Conservation (phyloP, 2,329 filamentous ascomycete species). For the Pseudophaeomoniella oleicola region DNA sequence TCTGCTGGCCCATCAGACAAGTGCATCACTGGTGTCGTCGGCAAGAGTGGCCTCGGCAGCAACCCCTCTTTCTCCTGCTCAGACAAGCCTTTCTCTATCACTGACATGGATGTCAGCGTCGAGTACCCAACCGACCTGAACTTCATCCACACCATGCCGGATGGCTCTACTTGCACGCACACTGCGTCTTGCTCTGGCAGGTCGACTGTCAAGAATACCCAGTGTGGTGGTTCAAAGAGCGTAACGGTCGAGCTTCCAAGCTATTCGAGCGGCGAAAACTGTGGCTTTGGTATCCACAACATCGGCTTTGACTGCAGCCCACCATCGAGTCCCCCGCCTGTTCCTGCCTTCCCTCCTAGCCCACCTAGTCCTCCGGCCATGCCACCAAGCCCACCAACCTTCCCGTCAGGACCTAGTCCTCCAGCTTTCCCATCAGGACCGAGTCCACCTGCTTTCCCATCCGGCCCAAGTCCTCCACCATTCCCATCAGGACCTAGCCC, state of each 20-base stretch:
- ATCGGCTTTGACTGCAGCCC: constrained; percentile 59
- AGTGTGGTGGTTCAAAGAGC: constrained; percentile 81
- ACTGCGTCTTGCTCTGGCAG: constrained; percentile 54
- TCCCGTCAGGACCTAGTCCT: neutral
- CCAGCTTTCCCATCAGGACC: neutral
- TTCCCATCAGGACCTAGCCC: no score
- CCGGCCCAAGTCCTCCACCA: no score
- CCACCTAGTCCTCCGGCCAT: neutral
- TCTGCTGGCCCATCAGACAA: constrained; percentile 22
- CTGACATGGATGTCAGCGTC: constrained; percentile 55
- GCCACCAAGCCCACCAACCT: neutral
- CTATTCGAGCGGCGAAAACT: constrained; percentile 40
- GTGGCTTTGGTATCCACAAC: constrained; percentile 58
- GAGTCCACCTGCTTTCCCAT: no score
- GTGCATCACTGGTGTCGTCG: constrained; percentile 43
- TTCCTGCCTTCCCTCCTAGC: neutral
- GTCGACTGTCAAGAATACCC: constrained; percentile 61
- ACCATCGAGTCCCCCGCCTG: neutral
- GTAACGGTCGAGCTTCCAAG: constrained; percentile 56
- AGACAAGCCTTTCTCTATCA: constrained; percentile 56
- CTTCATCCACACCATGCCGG: constrained; percentile 77
- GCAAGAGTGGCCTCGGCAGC: constrained; percentile 18
- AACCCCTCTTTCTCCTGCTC: constrained; percentile 47
- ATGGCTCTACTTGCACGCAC: constrained; percentile 71
- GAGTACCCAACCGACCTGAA: constrained; percentile 67